Base-by-base conservation (phyloP, 257 asterid species). In the Fraxinus anomala region DNA sequence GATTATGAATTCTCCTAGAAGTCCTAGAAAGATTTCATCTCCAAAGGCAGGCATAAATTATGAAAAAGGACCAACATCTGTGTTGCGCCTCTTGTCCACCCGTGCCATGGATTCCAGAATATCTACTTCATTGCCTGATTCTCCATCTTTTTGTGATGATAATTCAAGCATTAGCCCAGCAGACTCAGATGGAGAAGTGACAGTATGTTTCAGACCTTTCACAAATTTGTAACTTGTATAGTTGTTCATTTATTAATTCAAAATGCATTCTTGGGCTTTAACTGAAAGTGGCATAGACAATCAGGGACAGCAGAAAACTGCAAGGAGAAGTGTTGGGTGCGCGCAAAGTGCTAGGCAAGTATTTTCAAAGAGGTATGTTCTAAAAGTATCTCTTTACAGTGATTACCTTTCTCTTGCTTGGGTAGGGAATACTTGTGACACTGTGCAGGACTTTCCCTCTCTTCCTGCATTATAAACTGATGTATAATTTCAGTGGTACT, bases 21-120 rank as follows among this genome's bases (percentile, higher is more conserved):
- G 84, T 74, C 79, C 75, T 80, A 68, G 80, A 23, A 86, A 74
- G 80, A 86, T 61, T 71, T 76, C 89, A 49, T 86, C 97, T 80
- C 89, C 92, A 34, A 83, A 75, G 76, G 23, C 73, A 56, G 83
- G 79, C 73, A 81, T 47, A 40, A 84, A 69, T 80, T 65, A 82
- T 24, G 81, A 83, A 71, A 88, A 87, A 81, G 80, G 74, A 23
- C 82, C 80, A 70, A 67, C 88, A 19, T 82, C 96, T 23, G 78
- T 89, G 80, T 70, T 89, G 49, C 90, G 94, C 33, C 91, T 92
- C 74, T 85, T 87, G 69, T 88, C 96, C 47, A 82, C 88, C 31
- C 91, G 89, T 7, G 83, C 86, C 51, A 79, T 66, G 80, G 93
- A 88, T 75, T 77, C 80, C 65, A 40, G 88, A 36, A 49, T 49